A percentile compares a stretch with the other conserved stretches of the same genome.
phyloP scores from a whole-genome alignment of 768 basidiomycete species.

The Heimioporus sp. region DNA sequence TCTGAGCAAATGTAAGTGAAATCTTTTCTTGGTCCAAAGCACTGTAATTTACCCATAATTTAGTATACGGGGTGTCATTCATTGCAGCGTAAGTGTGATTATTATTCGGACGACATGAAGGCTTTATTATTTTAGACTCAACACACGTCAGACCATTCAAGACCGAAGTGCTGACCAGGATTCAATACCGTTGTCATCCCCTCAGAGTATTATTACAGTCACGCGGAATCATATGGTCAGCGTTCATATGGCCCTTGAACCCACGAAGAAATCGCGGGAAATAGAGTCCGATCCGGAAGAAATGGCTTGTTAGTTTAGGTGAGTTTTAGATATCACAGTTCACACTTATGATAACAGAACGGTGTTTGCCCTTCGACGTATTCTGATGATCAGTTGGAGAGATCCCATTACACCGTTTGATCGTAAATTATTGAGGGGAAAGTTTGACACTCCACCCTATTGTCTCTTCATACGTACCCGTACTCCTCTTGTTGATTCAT shows the following conservation, averaged over 20 bases:
- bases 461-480: too few species aligned
- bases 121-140: conserved; percentile 42
- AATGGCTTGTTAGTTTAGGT: conserved; percentile 6
- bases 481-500: too few species aligned
- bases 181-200: conserved; percentile 20
- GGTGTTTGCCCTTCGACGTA: background rate
- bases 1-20: conserved; percentile 57
- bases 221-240: background rate
- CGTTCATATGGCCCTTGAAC: background rate
- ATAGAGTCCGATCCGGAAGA: background rate
- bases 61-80: conserved; percentile 64
- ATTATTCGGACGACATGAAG: background rate
- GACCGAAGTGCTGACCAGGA: conserved; percentile 53
- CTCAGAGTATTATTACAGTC: conserved; percentile 26
- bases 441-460: too few species aligned
- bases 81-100: conserved; percentile 53
- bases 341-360: conserved; percentile 3
- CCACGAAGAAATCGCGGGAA: background rate
- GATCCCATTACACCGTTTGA: conserved; percentile 8
- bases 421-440: conserved; percentile 1
- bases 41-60: background rate
- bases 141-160: conserved; percentile 53
- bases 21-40: background rate
- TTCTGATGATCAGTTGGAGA: background rate
- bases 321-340: background rate